Evolutionary conservation across 768 basidiomycete genomes (phyloP).

Genomic region (Cantharellus anzutake): DNA sequence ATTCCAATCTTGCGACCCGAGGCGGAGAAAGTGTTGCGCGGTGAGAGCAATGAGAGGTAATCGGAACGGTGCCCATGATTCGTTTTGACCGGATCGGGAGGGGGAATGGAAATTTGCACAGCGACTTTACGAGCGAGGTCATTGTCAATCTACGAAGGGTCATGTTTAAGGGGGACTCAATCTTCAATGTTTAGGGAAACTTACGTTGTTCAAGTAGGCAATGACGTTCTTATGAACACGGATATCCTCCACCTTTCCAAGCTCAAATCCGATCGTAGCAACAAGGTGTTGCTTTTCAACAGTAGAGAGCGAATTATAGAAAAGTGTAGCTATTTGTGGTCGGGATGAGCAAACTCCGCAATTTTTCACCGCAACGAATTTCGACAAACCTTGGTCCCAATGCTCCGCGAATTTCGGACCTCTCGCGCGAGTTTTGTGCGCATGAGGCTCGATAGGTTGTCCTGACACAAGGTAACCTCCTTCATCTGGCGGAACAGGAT

Average conservation of each 20-base stretch:
- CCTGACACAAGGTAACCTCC: slow-evolving; percentile 24
- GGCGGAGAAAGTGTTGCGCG: slow-evolving; percentile 22
- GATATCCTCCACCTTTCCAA: slow-evolving; percentile 66
- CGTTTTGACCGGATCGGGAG: slow-evolving; percentile 29
- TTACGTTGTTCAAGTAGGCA: slow-evolving; percentile 30
- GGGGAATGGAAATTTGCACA: slow-evolving; percentile 36
- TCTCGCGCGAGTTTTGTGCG: slow-evolving; percentile 30
- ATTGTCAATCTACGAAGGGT: slow-evolving; percentile 35
- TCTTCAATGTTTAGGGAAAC: not conserved
- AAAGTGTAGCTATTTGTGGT: slow-evolving; percentile 31
- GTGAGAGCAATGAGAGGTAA: slow-evolving; percentile 6
- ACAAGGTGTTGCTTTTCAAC: slow-evolving; percentile 58
- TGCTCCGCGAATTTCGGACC: slow-evolving; percentile 52
- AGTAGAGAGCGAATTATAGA: slow-evolving; percentile 59
- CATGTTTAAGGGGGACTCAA: slow-evolving; percentile 6
- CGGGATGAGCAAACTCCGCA: not conserved
- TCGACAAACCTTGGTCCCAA: slow-evolving; percentile 32
- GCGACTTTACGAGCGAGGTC: slow-evolving; percentile 56
- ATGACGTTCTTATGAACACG: slow-evolving; percentile 51
- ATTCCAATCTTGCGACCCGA: slow-evolving; percentile 49
- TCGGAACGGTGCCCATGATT: slow-evolving; percentile 33
- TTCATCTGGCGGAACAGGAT: slow-evolving; percentile 27
- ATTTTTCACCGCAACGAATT: not conserved
- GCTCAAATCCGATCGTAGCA: slow-evolving; percentile 58
- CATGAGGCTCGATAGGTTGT: slow-evolving; percentile 16